Evolutionary conservation across 2,329 filamentous ascomycete genomes (phyloP).

Genomic region (Aspergillus melleus): DNA sequence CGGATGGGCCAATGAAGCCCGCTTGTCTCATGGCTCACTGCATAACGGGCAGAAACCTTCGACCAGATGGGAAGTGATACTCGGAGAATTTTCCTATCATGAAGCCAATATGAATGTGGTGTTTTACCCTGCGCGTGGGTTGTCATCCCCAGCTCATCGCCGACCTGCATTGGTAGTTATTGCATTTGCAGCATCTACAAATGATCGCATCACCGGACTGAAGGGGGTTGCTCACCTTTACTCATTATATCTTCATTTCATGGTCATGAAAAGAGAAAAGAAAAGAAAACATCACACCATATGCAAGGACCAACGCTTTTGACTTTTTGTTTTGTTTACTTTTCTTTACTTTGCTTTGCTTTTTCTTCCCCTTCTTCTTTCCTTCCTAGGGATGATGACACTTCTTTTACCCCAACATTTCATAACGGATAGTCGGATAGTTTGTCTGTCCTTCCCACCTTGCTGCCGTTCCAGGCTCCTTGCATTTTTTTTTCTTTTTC

Average conservation of each 20-base stretch:
- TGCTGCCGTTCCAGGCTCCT: slow-evolving; percentile 23
- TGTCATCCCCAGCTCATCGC: slow-evolving; percentile 7
- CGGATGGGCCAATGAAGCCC: not conserved
- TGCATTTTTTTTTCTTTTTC: slow-evolving; percentile 16
- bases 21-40: not conserved
- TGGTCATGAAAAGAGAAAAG: not conserved
- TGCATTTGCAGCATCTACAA: not conserved
- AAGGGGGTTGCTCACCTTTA: not conserved
- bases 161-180: not conserved
- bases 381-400: not conserved
- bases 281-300: not conserved
- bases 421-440: not conserved
- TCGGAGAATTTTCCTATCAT: slow-evolving; percentile 14
- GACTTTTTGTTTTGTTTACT: not conserved
- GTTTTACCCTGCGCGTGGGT: slow-evolving; percentile 7
- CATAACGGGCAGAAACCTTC: slow-evolving; percentile 3
- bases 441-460: slow-evolving; percentile 7
- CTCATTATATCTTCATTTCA: not conserved
- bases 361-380: not conserved
- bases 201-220: slow-evolving; percentile 13
- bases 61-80: slow-evolving; percentile 4
- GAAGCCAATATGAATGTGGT: slow-evolving; percentile 4
- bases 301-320: slow-evolving; percentile 12
- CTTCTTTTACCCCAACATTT: not conserved
- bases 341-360: not conserved